phyloP scores from a whole-genome alignment of 73 alveolate genomes.

The Chromera velia region DNA sequence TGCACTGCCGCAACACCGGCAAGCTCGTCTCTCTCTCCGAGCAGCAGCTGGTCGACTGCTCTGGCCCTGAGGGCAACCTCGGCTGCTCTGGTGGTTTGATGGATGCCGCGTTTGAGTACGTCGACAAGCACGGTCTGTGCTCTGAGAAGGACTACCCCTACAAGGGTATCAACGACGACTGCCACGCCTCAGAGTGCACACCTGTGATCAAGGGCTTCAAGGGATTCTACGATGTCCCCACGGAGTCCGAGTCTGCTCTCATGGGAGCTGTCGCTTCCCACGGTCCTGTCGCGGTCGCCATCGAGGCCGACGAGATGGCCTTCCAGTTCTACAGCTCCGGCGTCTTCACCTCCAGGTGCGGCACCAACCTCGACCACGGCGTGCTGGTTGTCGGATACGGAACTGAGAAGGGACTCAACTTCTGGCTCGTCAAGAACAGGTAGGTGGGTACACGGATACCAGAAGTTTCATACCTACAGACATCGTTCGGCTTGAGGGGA shows the following conservation, averaged over 20 bases:
- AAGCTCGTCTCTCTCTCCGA: constrained; percentile 59
- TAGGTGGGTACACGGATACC: constrained; percentile 24
- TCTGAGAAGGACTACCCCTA: constrained; percentile 53
- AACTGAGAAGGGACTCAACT: constrained; percentile 50
- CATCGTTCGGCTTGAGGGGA: too few relatives aligned
- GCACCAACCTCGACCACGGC: constrained; percentile 71
- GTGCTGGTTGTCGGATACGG: constrained; percentile 82
- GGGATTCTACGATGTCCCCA: constrained; percentile 4
- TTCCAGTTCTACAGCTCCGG: constrained; percentile 56
- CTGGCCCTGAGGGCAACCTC: constrained; percentile 50
- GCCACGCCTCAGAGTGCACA: not conserved
- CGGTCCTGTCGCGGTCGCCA: constrained; percentile 74
- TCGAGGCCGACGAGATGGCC: constrained; percentile 66
- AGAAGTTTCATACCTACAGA: not conserved
- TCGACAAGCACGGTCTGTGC: constrained; percentile 49
- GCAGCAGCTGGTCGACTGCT: constrained; percentile 84
- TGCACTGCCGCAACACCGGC: constrained; percentile 52
- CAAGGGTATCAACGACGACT: constrained; percentile 44
- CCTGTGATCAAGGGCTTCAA: constrained; percentile 29
- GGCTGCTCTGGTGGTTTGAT: constrained; percentile 74
- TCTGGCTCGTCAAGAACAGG: constrained; percentile 66
- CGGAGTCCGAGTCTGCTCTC: not conserved
- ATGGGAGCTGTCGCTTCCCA: constrained; percentile 6
- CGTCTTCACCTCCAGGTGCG: constrained; percentile 35
- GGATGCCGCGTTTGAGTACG: constrained; percentile 65